Conservation (phyloP, 2,329 filamentous ascomycete species). For the Sarocladiaceae sp. region DNA sequence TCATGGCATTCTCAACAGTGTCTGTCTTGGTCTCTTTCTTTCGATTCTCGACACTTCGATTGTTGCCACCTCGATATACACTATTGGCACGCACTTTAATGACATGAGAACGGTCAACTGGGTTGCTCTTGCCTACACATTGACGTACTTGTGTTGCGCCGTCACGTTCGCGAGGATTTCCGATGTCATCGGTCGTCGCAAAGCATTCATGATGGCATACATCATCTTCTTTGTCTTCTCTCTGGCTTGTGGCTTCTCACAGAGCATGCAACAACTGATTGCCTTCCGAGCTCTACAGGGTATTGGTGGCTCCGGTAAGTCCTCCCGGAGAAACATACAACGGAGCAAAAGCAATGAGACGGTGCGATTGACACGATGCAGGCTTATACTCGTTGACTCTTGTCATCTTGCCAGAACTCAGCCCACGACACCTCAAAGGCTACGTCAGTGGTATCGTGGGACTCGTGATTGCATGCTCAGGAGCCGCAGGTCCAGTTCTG, state of each 20-base stretch:
- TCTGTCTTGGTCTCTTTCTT: conserved; percentile 46
- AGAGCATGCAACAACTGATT: conserved; percentile 37
- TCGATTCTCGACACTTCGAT: conserved; percentile 58
- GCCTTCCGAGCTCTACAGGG: conserved; percentile 46
- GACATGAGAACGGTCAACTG: conserved; percentile 43
- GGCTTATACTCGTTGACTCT: conserved; percentile 50
- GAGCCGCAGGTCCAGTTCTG: conserved; percentile 47
- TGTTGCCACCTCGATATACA: conserved; percentile 53
- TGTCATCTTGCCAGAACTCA: conserved; percentile 49
- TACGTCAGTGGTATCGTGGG: conserved; percentile 45
- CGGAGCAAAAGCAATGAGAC: background rate
- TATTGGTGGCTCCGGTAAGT: conserved; percentile 43
- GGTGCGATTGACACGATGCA: conserved; percentile 24
- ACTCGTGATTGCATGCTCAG: conserved; percentile 41
- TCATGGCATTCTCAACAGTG: no score
- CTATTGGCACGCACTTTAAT: conserved; percentile 49
- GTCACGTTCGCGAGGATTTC: conserved; percentile 51
- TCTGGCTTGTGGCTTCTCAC: conserved; percentile 42
- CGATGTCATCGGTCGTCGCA: conserved; percentile 50
- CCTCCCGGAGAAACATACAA: background rate
- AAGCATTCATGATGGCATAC: conserved; percentile 46
- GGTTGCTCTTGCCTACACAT: conserved; percentile 52
- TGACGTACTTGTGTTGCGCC: conserved; percentile 53
- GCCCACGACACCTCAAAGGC: conserved; percentile 33
- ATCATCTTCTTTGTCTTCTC: conserved; percentile 54